phyloP scores from a whole-genome alignment of 257 asterid species.

The Solanum chaucha region DNA sequence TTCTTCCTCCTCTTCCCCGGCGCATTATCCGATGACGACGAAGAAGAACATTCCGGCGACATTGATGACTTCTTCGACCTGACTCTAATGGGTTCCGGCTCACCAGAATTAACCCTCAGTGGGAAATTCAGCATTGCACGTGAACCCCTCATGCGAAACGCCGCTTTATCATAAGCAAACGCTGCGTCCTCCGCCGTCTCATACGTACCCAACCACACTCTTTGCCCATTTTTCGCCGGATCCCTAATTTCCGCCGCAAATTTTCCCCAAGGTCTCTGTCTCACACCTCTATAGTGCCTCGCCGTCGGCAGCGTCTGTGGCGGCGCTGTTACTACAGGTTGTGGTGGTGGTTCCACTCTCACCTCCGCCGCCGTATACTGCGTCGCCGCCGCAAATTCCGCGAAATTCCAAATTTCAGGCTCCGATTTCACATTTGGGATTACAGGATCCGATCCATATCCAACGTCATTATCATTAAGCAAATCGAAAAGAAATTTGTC shows the following conservation, averaged over 20 bases:
- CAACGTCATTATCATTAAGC: neutral
- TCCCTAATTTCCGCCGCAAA: slow-evolving; percentile 44
- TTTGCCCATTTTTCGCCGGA: slow-evolving; percentile 32
- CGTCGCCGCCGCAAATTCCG: neutral
- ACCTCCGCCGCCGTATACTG: neutral
- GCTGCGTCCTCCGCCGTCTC: slow-evolving; percentile 41
- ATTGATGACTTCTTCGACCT: slow-evolving; percentile 7
- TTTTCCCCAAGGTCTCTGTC: slow-evolving; percentile 39
- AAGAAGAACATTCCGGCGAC: neutral
- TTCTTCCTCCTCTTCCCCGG: slow-evolving; percentile 17
- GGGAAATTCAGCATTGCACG: slow-evolving; percentile 40
- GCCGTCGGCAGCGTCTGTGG: neutral
- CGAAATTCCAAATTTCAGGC: neutral
- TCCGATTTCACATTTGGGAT: slow-evolving; percentile 3
- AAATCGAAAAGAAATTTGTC: neutral
- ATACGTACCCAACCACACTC: slow-evolving; percentile 36
- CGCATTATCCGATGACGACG: neutral
- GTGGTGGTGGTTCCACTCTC: neutral
- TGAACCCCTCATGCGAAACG: slow-evolving; percentile 35
- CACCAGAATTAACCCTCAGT: slow-evolving; percentile 25
- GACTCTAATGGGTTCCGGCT: slow-evolving; percentile 29
- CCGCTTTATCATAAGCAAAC: slow-evolving; percentile 31
- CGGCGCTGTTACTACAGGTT: neutral
- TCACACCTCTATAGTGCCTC: slow-evolving; percentile 30
- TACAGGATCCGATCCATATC: neutral